Evolutionary conservation across 176 grass and related monocot species (phyloP).

Genomic region (Oryza coarctata): DNA sequence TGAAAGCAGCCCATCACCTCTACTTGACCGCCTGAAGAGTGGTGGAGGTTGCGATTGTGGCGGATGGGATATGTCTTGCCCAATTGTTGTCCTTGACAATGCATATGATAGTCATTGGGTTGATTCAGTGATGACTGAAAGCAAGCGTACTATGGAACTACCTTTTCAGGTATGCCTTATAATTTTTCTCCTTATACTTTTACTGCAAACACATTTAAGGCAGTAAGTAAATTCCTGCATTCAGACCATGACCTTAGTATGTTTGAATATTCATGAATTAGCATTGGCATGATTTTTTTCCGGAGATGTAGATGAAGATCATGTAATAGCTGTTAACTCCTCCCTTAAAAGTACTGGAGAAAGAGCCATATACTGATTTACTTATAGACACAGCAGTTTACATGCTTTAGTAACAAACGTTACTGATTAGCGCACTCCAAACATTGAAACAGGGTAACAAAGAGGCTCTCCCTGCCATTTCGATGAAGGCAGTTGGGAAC

Average conservation of each 20-base stretch:
- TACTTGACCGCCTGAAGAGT: conserved; percentile 81
- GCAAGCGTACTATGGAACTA: conserved; percentile 60
- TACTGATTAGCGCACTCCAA: conserved; percentile 2
- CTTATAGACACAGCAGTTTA: neutral
- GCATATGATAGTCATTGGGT: conserved; percentile 51
- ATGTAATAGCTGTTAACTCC: neutral
- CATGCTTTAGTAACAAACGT: neutral
- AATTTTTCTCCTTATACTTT: neutral
- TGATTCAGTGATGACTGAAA: conserved; percentile 48
- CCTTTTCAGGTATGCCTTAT: conserved; percentile 67
- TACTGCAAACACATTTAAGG: neutral
- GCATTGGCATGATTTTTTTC: neutral
- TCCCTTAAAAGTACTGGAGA: neutral
- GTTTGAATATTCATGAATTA: neutral
- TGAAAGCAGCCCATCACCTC: conserved; percentile 62
- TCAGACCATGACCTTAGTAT: neutral
- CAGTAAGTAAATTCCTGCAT: neutral
- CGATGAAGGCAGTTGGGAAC: conserved; percentile 57
- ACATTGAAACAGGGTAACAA: conserved; percentile 76
- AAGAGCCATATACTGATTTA: neutral
- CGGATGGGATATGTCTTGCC: conserved; percentile 98
- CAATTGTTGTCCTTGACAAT: conserved; percentile 80
- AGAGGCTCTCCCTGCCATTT: conserved; percentile 70
- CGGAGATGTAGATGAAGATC: neutral
- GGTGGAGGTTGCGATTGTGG: conserved; percentile 94